Evolutionary conservation across 2,329 filamentous ascomycete genomes (phyloP), one percentile per base, ranked within the genome.

Genomic region (Alternaria rosae): DNA sequence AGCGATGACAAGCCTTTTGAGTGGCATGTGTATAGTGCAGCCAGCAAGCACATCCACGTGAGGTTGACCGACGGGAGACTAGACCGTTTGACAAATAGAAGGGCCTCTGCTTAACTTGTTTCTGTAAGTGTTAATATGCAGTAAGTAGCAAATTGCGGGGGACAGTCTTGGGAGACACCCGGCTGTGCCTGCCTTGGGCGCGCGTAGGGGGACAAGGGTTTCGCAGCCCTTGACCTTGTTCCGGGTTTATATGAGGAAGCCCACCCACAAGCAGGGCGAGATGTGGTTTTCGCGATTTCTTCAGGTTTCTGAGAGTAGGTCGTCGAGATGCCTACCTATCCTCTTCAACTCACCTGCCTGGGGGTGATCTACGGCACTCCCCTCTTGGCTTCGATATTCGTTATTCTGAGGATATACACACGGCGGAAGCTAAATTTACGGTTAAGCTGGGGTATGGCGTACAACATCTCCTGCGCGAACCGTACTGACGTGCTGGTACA

Each of bases 331-430:
- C 70, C 73, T 71, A 71, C 71, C 66, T 77, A 79, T 72, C 77
- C 76, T 60, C 73, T 79, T 26, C 77, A 79, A 70, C 70, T 71
- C 59, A 77, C 75, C 59, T 79, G 77, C 63, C 65, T 79, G 70
- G 76, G 75, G 52, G 75, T 79, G 62, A 79, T 79, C 54, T 72
- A 65, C 57, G 72, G 73, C 54, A 77, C 75, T 23, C 77, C 77
- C 43, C 61, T 71, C 25, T 57, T 79, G 65, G 74, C 76, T 35
- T 59, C 74, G 8, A 53, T 77, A 35, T 79, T 79, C 57, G 77
- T 79, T 41, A 71, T 66, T 30, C 62, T 79, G 43, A 70, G 77
- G 61, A 71, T 79, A 67, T 79, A 78, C 59, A 78, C 77, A 57
- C 68, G 77, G 63, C 71, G 76, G 62, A 79, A 79, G 59, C 64